These are phyloP conservation scores for Papiliotrema flavescens DNA, from an alignment of 1,284 basidiomycete genomes.

Conservation along the genomic window DNA sequence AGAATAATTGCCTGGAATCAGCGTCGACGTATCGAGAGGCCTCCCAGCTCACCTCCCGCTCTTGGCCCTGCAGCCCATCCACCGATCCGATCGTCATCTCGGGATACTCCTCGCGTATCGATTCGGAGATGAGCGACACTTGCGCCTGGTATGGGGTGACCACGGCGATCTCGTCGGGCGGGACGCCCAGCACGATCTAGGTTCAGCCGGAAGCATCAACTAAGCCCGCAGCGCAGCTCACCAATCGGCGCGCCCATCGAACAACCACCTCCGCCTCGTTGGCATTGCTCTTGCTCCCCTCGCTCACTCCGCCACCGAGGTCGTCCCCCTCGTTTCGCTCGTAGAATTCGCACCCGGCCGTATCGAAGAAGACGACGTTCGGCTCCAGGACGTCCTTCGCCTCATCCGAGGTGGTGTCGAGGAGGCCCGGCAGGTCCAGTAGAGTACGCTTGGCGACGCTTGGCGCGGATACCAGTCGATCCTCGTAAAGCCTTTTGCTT, in stretches of 20 bases:
- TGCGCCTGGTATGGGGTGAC: constrained; percentile 96
- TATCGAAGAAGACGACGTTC: constrained; percentile 90
- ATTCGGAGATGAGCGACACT: constrained; percentile 69
- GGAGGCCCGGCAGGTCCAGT: constrained; percentile 61
- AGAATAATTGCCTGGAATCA: constrained; percentile 72
- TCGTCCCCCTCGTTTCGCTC: constrained; percentile 57
- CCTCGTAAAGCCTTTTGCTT: constrained; percentile 73
- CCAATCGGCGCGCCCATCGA: constrained; percentile 73
- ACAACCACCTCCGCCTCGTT: constrained; percentile 85
- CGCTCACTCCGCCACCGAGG: constrained; percentile 59
- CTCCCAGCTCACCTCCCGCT: constrained; percentile 50
- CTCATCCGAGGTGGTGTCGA: constrained; percentile 53
- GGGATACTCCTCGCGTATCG: constrained; percentile 67
- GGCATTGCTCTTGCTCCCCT: constrained; percentile 85
- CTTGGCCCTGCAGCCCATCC: constrained; percentile 89
- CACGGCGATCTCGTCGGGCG: constrained; percentile 74
- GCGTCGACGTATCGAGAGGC: neutral
- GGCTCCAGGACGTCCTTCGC: constrained; percentile 65
- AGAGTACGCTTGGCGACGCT: constrained; percentile 72
- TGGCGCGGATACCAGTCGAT: constrained; percentile 64
- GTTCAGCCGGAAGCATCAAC: neutral
- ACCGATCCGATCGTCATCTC: constrained; percentile 84
- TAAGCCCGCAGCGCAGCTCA: constrained; percentile 45
- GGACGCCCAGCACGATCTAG: constrained; percentile 67
- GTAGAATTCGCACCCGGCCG: constrained; percentile 85